These are phyloP conservation scores for Diaporthe vexans DNA, from an alignment of 2,329 filamentous ascomycete genomes.

Conservation along the genomic window DNA sequence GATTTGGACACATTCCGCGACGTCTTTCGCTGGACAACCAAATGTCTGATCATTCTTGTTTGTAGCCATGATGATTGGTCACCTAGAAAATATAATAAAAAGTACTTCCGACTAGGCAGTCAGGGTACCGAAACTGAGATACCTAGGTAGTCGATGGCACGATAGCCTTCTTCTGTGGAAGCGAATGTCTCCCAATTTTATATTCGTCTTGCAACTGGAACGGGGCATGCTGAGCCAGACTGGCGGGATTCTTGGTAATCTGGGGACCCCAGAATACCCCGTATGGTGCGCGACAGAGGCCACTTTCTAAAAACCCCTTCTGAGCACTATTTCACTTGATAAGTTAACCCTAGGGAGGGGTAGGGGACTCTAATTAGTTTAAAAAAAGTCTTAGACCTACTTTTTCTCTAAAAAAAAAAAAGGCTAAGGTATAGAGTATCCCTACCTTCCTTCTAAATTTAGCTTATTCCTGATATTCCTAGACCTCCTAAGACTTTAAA, in stretches of 20 bases:
- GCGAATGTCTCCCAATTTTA: not conserved
- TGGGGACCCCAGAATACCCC: slow-evolving; percentile 19
- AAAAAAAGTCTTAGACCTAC: no score
- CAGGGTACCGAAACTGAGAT: not conserved
- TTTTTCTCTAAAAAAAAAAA: no score
- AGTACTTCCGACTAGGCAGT: not conserved
- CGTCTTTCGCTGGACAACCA: not conserved
- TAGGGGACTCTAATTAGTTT: no score
- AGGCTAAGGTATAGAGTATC: no score
- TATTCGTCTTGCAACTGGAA: not conserved
- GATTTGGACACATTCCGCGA: not conserved
- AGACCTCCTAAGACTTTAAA: no score
- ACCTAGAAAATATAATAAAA: not conserved
- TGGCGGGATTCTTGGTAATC: not conserved
- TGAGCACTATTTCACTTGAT: no score
- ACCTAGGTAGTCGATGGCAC: not conserved
- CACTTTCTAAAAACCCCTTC: no score
- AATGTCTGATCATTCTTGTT: not conserved
- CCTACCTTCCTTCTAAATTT: no score
- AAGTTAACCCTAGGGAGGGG: no score
- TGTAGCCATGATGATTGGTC: not conserved
- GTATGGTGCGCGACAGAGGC: no score
- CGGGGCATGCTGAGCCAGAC: not conserved
- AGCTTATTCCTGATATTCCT: no score
- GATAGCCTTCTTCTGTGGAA: not conserved